Percentiles rank a stretch among this genome's conserved stretches.
Evolutionary conservation across 371 early-diverging fungal genomes (phyloP).

Genomic region (Mucor saturninus): DNA sequence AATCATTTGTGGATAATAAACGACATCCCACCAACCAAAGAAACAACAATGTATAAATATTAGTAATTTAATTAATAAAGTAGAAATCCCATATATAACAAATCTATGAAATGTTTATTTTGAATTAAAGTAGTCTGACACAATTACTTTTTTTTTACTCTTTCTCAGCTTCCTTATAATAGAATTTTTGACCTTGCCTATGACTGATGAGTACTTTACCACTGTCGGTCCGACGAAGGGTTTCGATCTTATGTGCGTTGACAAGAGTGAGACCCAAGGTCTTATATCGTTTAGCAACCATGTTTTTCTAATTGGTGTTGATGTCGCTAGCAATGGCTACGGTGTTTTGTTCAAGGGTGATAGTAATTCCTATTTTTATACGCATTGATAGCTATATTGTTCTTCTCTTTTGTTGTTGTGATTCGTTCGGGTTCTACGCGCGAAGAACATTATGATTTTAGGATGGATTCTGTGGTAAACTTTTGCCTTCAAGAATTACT

Average conservation of each 20-base stretch:
- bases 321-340: conserved; percentile 61
- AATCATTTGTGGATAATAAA: conserved; percentile 1
- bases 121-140: conserved; percentile 76
- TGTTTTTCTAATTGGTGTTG: conserved; percentile 67
- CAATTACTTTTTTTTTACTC: conserved; percentile 76
- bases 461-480: no score
- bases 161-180: no score
- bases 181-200: no score
- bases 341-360: conserved; percentile 73
- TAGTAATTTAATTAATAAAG: no score
- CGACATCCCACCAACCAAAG: background rate
- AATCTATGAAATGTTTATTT: no score
- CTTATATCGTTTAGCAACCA: conserved; percentile 85
- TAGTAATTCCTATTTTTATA: conserved; percentile 52
- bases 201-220: conserved; percentile 52
- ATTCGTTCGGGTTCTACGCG: no score
- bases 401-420: no score
- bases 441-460: no score
- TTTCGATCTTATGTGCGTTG: conserved; percentile 65
- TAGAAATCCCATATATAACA: no score
- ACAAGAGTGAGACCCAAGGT: conserved; percentile 80
- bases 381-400: background rate
- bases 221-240: conserved; percentile 91
- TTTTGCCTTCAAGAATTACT: no score
- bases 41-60: background rate